A percentile compares a stretch with the other conserved stretches of the same genome.
Evolutionary conservation across 2,329 filamentous ascomycete genomes (phyloP).

Genomic region (Alternaria gaisen): DNA sequence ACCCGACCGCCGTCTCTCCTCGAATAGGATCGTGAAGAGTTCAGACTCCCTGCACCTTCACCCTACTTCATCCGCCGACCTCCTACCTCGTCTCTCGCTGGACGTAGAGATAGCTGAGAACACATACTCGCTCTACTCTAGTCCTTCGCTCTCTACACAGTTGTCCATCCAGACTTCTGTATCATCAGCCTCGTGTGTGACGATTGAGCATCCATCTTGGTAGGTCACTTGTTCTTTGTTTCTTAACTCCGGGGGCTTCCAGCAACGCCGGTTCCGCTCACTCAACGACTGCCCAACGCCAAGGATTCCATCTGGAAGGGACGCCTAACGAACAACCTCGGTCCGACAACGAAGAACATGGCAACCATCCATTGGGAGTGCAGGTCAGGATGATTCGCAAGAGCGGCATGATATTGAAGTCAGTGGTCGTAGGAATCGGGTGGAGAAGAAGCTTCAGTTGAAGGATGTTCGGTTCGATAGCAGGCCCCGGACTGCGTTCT

Average conservation of each 20-base stretch:
- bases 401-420: constrained; percentile 1
- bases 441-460: constrained; percentile 10
- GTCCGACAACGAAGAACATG: neutral
- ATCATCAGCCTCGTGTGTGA: constrained; percentile 42
- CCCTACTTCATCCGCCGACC: constrained; percentile 30
- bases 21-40: constrained; percentile 47
- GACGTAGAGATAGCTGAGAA: constrained; percentile 42
- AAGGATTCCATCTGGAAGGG: constrained; percentile 3
- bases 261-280: constrained; percentile 8
- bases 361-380: neutral
- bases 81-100: constrained; percentile 37
- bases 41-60: constrained; percentile 42
- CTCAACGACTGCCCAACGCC: neutral
- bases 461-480: constrained; percentile 19
- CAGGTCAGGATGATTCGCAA: constrained; percentile 2
- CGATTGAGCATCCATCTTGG: constrained; percentile 25
- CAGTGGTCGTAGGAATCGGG: neutral
- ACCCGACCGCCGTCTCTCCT: constrained; percentile 49
- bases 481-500: constrained; percentile 18
- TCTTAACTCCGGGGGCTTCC: constrained; percentile 11
- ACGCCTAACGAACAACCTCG: neutral
- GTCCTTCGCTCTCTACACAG: constrained; percentile 55
- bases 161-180: constrained; percentile 33
- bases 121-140: constrained; percentile 33
- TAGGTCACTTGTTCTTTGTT: constrained; percentile 34